Conservation (phyloP, 208 protist genomes). For the Phytomonas sp. region DNA sequence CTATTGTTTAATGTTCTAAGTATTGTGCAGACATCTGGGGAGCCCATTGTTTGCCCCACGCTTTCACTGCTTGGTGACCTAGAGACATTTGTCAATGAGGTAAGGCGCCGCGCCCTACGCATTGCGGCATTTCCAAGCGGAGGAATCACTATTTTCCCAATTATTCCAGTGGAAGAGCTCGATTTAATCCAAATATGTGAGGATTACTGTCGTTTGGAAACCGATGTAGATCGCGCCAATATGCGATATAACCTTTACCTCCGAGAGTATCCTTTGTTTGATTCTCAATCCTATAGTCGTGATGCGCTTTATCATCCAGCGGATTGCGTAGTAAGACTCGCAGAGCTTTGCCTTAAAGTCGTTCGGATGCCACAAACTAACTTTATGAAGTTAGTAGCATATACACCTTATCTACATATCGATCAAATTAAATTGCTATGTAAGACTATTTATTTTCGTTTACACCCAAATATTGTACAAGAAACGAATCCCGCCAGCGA, state of each 20-base stretch:
- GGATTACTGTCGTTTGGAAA: constrained; percentile 38
- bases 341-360: constrained; percentile 43
- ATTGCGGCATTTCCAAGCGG: constrained; percentile 59
- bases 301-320: constrained; percentile 55
- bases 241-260: constrained; percentile 34
- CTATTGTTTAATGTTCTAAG: constrained; percentile 5
- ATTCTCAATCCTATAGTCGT: constrained; percentile 10
- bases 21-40: constrained; percentile 53
- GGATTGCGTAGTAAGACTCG: constrained; percentile 55
- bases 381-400: neutral
- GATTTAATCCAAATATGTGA: constrained; percentile 50
- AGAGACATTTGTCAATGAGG: constrained; percentile 52
- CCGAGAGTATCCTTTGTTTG: constrained; percentile 36
- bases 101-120: constrained; percentile 45
- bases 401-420: constrained; percentile 60
- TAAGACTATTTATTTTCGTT: constrained; percentile 18
- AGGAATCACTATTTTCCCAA: constrained; percentile 59
- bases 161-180: constrained; percentile 43
- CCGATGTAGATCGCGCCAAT: constrained; percentile 26
- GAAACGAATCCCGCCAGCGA: neutral
- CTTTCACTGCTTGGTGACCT: constrained; percentile 46
- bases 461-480: constrained; percentile 7
- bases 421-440: constrained; percentile 50
- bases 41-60: constrained; percentile 48
- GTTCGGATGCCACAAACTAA: constrained; percentile 10